Evolutionary conservation across 2,329 filamentous ascomycete species (phyloP), one percentile per base, ranked within the genome.

Genomic region (Fusarium nisikadoi): DNA sequence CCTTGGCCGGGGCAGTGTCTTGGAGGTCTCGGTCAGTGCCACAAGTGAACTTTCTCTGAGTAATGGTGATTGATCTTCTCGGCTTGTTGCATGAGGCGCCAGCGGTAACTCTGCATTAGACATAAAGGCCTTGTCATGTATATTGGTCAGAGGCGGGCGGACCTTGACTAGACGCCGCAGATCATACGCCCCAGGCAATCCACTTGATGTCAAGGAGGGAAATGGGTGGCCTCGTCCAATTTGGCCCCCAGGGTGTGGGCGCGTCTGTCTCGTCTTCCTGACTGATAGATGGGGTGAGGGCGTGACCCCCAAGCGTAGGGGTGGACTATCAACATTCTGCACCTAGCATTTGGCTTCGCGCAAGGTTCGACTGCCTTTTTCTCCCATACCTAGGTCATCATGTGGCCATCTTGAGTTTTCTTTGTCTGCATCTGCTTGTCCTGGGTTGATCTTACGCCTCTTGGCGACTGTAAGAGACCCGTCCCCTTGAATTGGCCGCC

Each of bases 401-500:
- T 67, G 53, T 20, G 49, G 13, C 39, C 35, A 45, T 29, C 45
- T 36, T 41, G 53, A 20, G 43, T 75, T 76, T 55, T 76, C 75
- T 39, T 76, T 76, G n/a, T 59, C 71, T 54, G 41, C 20, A 13
- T 33, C 42, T 54, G 27, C 31, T 45, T 55, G 57, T 35, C 58
- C 62, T 57, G 45, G 57, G 31, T 61, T 50, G 36, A 65, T 29
- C 39, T 69, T 76, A 54, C 81, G 79, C 64, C 75, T 80, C 73
- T 84, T 85, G 49, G 78, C 77, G 7, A 84, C 67, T 4, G 78
- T 76, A 65, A 84, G 61, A n/a, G 78, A 74, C 41, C 60, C 68
- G 14, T 80, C 68, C 35, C 54, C 52, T 23, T 36, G 47, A 46
- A 31, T 14, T 35, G n/a, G 43, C n/a, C 60, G 49, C 16, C 39